Evolutionary conservation across 176 grass and related monocot species (phyloP).

Genomic region (Paspalum notatum): DNA sequence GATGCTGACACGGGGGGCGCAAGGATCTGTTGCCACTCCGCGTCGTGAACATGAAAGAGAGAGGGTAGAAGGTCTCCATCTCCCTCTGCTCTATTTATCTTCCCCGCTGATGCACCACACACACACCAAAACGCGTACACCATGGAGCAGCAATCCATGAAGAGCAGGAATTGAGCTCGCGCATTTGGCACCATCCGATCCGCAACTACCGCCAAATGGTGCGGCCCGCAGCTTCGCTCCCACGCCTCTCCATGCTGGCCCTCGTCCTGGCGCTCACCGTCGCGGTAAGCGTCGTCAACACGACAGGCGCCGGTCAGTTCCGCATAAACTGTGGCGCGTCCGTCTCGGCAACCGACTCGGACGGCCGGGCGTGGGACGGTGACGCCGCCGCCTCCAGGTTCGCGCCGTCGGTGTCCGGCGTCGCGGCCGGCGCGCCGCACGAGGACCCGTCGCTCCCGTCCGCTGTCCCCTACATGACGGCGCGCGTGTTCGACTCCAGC

Average conservation of each 20-base stretch:
- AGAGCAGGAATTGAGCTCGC: neutral
- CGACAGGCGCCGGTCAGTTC: conserved; percentile 33
- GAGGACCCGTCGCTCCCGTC: conserved; percentile 49
- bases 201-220: neutral
- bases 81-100: neutral
- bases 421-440: neutral
- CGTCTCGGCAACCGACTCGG: neutral
- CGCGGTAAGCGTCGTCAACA: neutral
- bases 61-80: neutral
- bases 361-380: conserved; percentile 54
- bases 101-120: no score
- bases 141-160: neutral
- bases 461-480: conserved; percentile 43
- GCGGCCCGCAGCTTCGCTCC: neutral
- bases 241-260: conserved; percentile 21
- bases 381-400: conserved; percentile 43
- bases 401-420: neutral
- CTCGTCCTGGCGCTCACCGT: conserved; percentile 1
- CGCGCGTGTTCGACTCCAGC: conserved; percentile 51
- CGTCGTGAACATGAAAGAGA: neutral
- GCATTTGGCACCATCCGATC: neutral
- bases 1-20: neutral
- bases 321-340: conserved; percentile 65
- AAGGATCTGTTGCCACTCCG: neutral
- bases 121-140: neutral